Evolutionary conservation across 257 asterid species (phyloP).

Genomic region (Ajuga chamaepitys): DNA sequence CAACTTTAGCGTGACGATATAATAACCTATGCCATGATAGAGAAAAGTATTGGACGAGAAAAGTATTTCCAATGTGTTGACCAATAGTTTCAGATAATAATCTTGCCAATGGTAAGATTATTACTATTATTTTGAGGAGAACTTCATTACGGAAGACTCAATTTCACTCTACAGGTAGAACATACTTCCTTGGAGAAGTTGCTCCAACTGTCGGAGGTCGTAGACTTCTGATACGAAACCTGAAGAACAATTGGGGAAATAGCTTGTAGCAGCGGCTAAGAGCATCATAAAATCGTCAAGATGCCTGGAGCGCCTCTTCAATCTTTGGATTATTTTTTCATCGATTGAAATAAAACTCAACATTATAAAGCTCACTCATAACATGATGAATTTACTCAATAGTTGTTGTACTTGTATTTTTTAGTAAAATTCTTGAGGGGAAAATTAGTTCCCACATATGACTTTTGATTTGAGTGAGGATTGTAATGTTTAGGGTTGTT

Average conservation of each 20-base stretch:
- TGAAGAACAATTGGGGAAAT: neutral
- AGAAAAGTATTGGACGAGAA: too few relatives aligned
- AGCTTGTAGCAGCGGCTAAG: neutral
- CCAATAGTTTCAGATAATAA: too few relatives aligned
- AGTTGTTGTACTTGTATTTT: neutral
- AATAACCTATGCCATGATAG: too few relatives aligned
- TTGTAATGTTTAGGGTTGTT: neutral
- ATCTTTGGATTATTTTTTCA: neutral
- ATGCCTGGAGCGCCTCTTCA: conserved; percentile 5
- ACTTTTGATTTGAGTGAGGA: neutral
- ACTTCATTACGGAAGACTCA: neutral
- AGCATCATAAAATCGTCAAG: neutral
- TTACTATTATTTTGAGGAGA: too few relatives aligned
- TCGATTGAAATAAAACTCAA: conserved; percentile 1
- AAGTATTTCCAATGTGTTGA: too few relatives aligned
- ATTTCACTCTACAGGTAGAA: conserved; percentile 11
- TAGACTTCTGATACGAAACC: conserved; percentile 1
- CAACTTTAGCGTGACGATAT: too few relatives aligned
- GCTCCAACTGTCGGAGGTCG: conserved; percentile 6
- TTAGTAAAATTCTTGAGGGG: neutral
- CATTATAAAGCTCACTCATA: neutral
- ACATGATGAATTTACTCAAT: neutral
- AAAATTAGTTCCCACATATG: neutral
- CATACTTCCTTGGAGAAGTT: conserved; percentile 2
- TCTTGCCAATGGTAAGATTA: neutral